Evolutionary conservation across 352 stramenopile genomes (phyloP).

Genomic region (Aphanomyces astaci): DNA sequence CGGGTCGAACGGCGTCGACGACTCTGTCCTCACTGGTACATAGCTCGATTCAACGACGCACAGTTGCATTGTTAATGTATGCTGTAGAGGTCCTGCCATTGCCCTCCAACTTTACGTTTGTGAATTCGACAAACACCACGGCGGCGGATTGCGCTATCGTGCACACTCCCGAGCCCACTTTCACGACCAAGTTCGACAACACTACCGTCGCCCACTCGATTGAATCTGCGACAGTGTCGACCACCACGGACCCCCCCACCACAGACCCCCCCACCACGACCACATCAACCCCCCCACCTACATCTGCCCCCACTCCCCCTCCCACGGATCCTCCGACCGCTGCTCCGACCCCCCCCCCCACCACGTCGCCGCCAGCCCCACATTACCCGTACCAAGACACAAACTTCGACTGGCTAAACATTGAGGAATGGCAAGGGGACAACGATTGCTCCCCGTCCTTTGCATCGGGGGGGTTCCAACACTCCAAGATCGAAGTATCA

Average conservation of each 20-base stretch:
- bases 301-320: not conserved
- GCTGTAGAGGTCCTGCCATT: not conserved
- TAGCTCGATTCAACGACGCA: not conserved
- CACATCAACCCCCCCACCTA: too few relatives aligned
- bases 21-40: not conserved
- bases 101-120: not conserved
- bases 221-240: too few relatives aligned
- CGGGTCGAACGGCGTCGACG: not conserved
- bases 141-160: not conserved
- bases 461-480: constrained; percentile 39
- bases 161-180: not conserved
- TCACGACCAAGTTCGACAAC: too few relatives aligned
- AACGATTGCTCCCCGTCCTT: constrained; percentile 32
- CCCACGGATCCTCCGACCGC: not conserved
- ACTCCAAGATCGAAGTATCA: constrained; percentile 36
- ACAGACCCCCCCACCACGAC: too few relatives aligned
- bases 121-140: not conserved
- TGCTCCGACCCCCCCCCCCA: not conserved
- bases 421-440: constrained; percentile 54
- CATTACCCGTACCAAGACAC: not conserved
- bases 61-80: not conserved
- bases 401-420: constrained; percentile 58
- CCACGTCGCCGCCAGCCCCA: not conserved
- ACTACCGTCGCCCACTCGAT: too few relatives aligned
- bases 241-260: too few relatives aligned